phyloP scores from a whole-genome alignment of 306 rosid genomes.

The Vigna trinervia region DNA sequence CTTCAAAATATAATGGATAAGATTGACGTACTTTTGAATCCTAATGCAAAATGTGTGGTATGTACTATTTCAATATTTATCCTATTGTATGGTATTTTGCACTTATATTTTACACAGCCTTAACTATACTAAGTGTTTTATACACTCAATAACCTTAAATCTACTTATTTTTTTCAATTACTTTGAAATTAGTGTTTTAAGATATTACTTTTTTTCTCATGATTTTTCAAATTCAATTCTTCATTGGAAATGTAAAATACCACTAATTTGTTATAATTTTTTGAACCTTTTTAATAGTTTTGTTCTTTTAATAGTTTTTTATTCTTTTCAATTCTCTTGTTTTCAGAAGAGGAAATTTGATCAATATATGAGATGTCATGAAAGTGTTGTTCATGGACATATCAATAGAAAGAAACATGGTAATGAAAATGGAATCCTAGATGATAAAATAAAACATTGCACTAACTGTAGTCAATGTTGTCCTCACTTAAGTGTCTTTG shows the following conservation, averaged over 20 bases:
- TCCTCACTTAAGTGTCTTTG: background rate
- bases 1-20: constrained; percentile 15
- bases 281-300: too few species aligned
- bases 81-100: too few species aligned
- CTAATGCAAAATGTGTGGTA: constrained; percentile 1
- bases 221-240: too few species aligned
- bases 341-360: constrained; percentile 39
- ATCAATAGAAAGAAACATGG: constrained; percentile 1
- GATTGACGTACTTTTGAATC: background rate
- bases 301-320: background rate
- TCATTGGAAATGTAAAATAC: too few species aligned
- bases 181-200: too few species aligned
- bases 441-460: constrained; percentile 20
- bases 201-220: too few species aligned
- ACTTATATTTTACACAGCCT: too few species aligned
- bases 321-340: background rate
- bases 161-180: too few species aligned
- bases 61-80: background rate
- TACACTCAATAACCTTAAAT: too few species aligned
- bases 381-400: constrained; percentile 10
- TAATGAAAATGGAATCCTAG: constrained; percentile 1
- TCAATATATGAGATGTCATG: constrained; percentile 8
- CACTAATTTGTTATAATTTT: too few species aligned
- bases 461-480: background rate
- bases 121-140: too few species aligned